Evolutionary conservation across 768 basidiomycete genomes (phyloP).

Genomic region (Leucosporidium yakuticum): DNA sequence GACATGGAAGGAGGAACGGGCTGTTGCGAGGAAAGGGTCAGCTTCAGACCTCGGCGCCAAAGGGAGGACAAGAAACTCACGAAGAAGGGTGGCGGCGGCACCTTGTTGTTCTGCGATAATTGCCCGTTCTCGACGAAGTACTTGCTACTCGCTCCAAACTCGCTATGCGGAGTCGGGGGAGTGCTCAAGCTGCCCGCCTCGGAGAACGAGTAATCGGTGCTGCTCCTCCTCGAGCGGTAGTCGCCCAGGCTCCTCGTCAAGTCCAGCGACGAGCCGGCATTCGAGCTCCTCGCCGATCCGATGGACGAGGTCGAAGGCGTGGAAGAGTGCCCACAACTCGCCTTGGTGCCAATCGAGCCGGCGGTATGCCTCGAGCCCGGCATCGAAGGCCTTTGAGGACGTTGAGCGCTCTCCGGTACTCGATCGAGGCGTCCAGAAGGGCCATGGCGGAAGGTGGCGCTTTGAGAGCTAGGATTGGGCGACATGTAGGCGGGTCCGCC

Average conservation of each 20-base stretch:
- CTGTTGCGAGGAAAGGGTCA: constrained; percentile 1
- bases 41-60: neutral
- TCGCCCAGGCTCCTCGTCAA: neutral
- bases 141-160: constrained; percentile 10
- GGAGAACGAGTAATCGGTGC: constrained; percentile 8
- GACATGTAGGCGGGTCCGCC: constrained; percentile 4
- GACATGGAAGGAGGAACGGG: constrained; percentile 28
- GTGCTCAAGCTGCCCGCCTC: constrained; percentile 14
- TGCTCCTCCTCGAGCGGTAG: constrained; percentile 17
- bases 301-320: constrained; percentile 24
- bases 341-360: constrained; percentile 10
- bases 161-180: constrained; percentile 20
- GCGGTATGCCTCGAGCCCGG: neutral
- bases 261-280: constrained; percentile 3
- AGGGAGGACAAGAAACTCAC: constrained; percentile 1
- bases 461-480: neutral
- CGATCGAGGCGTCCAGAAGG: constrained; percentile 22
- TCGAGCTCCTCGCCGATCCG: constrained; percentile 13
- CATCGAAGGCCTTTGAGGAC: neutral
- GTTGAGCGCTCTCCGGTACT: neutral
- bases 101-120: constrained; percentile 15
- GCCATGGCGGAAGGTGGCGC: constrained; percentile 15
- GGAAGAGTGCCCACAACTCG: constrained; percentile 3
- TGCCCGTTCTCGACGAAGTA: constrained; percentile 15
- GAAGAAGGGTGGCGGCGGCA: constrained; percentile 29